Evolutionary conservation across 768 basidiomycete genomes (phyloP), one percentile per base, ranked within the genome.

Genomic region (Agaricus blazei): DNA sequence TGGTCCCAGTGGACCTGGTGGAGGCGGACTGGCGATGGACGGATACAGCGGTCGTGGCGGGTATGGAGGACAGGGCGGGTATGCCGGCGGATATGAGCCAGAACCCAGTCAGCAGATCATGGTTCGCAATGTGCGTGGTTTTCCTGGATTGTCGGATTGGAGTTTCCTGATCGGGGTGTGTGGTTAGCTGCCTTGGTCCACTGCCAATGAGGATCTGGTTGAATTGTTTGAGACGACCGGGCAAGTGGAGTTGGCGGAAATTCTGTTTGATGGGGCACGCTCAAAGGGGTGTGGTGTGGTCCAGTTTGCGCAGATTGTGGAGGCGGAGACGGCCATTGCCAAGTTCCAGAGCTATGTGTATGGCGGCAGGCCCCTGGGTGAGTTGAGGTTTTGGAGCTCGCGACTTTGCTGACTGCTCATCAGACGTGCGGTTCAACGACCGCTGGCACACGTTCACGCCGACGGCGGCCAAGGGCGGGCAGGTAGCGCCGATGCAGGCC

Each of bases 221-320:
- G 96, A 99, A 72, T 72, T 99, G 19, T 99, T 99, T 64, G 95
- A 98, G 75, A 99, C 96, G 34, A 97, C 95, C 0, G 96, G 95
- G 9, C 88, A 88, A 61, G 96, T 99, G 36, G 90, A 94, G 65
- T 75, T 93, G 34, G 96, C 96, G 2, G 96, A 99, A 71, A 96
- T 98, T 60, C 70, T 99, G 46, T 94, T 89, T 63, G 95, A 98
- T 63, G 90, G 91, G 14, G 85, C 88, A 0, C 84, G 96, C 52
- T 93, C 90, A 48, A 97, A 97, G 70, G 96, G 96, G 12, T 87
- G 88, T 57, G 97, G 96, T 64, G 90, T 99, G 44, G 96, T 98
- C 11, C 95, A 98, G 68, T 98, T 99, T 67, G 80, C 84, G 27
- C 87, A 90, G 63, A 82, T 90, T 26, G 67, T 76, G 6, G 95